Base-by-base conservation (phyloP, 1,284 basidiomycete genomes). In the Tilletia horrida region DNA sequence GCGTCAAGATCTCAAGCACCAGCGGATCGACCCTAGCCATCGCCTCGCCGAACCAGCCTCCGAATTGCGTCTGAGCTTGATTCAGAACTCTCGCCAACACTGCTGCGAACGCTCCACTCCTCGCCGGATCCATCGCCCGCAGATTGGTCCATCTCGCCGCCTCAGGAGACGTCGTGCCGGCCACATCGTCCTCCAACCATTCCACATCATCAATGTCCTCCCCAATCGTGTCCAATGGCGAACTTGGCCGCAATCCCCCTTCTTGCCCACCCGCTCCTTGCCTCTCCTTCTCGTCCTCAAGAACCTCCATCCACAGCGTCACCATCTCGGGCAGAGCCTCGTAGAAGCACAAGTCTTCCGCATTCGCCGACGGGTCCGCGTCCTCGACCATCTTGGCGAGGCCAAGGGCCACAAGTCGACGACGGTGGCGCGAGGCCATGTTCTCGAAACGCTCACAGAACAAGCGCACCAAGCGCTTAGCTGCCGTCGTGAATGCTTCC, bases 281-380 rank as follows among this genome's bases (percentile, higher is more conserved):
- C 14, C 25, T 25, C 57, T 73, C 72, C 64, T 78, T 71, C 48
- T 77, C 66, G 45, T 76, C 76, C 8, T 73, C 74, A 14, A 81
- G 57, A 57, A 74, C 70, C 65, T 79, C 79, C 16, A 73, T 76
- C 79, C 79, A 81, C 11, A 76, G 62, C 2, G 74, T 70, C 18
- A 78, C 69, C 68, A 80, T 68, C 9, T 73, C 73, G 0, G 78
- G 76, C 2, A 76, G 40, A 7, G 57, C 57, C 2, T 62, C 64
- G 2, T 72, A 66, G 21, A 80, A 64, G 27, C 43, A 62, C 6
- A 63, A 14, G 25, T 71, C 68, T 44, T 52, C 25, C 3, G 47
- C 63, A 42, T 29, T 61, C 45, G 29, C 48, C 18, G 31, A 21
- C 13, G 47, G 44, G 21, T 66, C 48, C 23, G 65, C 67, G 25